Base-by-base conservation (phyloP, 768 basidiomycete species). In the Kwoniella pini region DNA sequence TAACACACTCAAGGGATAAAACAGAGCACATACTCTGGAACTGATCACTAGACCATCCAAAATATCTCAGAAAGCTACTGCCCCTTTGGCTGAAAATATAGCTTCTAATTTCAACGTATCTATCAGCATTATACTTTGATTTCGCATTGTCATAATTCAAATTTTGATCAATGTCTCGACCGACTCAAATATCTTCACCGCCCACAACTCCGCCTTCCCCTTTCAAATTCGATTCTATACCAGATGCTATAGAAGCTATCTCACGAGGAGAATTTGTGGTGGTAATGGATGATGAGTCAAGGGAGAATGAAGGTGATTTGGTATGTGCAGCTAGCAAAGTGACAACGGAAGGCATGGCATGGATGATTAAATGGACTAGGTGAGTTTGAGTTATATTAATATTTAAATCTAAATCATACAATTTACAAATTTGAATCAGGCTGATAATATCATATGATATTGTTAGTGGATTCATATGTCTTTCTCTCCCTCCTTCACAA, bases 321-420 rank as follows among this genome's bases (percentile, higher is more conserved):
- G 91, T 97, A 74, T 88, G 92, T 72, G 86, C 95, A 13, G 96
- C 86, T 2, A 82, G 83, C 24, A 84, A 86, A 52, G 87, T 90
- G 67, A 91, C 93, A 38, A 90, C 91, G 1, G 90, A 97, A 79
- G 90, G 93, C 74, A 98, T 99, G 96, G 95, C 96, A 0, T 99
- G 91, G 91, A 89, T 99, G 85, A 93, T 99, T 77, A 88, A 89
- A 74, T 87, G 94, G 77, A 91, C 92, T 0, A 96, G 92, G 95
- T 94, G 60, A 12, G 60, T 55, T 30, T 15, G 3, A n/a, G n/a
- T n/a, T n/a, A n/a, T n/a, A n/a, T n/a, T n/a, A n/a, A n/a, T n/a
- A n/a, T n/a, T n/a, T n/a, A n/a, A n/a, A n/a, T n/a, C n/a, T n/a
- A n/a, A n/a, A n/a, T n/a, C n/a, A n/a, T 36, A 15, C 33, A 36